Percentiles rank a stretch among this genome's conserved stretches.
Conservation (phyloP, 495 filamentous ascomycete species). For the Talaromyces nanjingensis region DNA sequence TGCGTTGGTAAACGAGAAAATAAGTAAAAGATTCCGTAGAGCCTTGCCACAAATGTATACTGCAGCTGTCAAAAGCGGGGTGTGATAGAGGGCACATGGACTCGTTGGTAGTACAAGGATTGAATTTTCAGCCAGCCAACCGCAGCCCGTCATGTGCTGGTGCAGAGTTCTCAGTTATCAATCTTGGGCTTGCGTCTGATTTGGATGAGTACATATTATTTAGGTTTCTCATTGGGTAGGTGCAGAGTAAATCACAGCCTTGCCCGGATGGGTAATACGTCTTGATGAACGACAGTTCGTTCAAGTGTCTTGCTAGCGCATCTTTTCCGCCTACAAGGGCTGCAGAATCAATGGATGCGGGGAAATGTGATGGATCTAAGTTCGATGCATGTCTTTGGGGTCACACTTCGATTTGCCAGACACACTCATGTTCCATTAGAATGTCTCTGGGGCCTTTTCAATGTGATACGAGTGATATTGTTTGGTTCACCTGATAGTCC, state of each 20-base stretch:
- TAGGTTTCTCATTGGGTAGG: neutral
- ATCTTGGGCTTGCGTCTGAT: neutral
- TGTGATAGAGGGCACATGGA: neutral
- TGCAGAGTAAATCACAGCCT: neutral
- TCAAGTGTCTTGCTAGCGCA: neutral
- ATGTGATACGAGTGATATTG: neutral
- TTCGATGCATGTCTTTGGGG: neutral
- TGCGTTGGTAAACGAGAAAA: neutral
- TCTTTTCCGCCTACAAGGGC: neutral
- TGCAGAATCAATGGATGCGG: neutral
- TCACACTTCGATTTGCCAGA: neutral
- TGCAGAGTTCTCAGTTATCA: neutral
- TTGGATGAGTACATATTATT: neutral
- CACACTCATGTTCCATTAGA: neutral
- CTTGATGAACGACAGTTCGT: neutral
- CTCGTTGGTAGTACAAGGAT: neutral
- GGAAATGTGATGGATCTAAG: neutral
- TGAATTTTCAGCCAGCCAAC: conserved; percentile 7
- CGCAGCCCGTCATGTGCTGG: conserved; percentile 2
- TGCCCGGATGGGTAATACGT: neutral
- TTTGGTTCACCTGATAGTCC: neutral
- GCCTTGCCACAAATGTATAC: neutral
- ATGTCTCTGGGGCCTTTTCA: neutral
- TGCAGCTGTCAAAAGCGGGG: neutral
- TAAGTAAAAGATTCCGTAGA: neutral